Base-by-base conservation (phyloP, 768 basidiomycete genomes). In the Coprinopsis strossmayeri region DNA sequence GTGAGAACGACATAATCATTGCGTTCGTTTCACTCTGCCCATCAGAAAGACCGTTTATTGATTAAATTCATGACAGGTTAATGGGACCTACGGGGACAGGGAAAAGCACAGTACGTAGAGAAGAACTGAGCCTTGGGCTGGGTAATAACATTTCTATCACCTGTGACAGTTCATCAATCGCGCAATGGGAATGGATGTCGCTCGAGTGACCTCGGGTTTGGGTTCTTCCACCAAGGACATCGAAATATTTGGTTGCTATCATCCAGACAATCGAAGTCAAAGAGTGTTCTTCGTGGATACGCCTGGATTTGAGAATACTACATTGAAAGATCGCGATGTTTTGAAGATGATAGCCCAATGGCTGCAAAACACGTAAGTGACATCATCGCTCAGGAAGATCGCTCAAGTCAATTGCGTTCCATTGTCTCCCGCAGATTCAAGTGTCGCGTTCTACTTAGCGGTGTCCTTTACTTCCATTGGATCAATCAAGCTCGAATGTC, bases 401-500 rank as follows among this genome's bases (percentile, higher is more conserved):
- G 4, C 18, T 18, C 43, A 18, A 32, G 15, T 21, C 37, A 15
- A 26, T n/a, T 27, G 10, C 43, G 20, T 17, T 11, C 27, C 5
- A 27, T 28, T 3, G 4, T 17, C n/a, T 27, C 4, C 5, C 43
- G 43, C 34, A 67, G 64, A 10, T 65, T 62, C 52, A 57, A 61
- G 39, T 51, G 49, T 17, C 48, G 52, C 12, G 55, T 63, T 40
- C 50, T 53, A n/a, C 55, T 67, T 10, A 55, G 57, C 2, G 73
- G 65, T 0, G 55, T 66, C 28, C 55, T 66, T 1, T 61, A 64
- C 44, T 55, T 66, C 9, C 62, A 64, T 44, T 55, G 61, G 10
- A 66, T 66, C 32, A 57, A 59, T 1, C 69, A 73, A 47, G 61
- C 66, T 52, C 59, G 67, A n/a, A 68, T 74, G 62, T 62, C 64